Evolutionary conservation across 257 asterid species (phyloP), one percentile per base, ranked within the genome.

Genomic region (Henckelia pumila): DNA sequence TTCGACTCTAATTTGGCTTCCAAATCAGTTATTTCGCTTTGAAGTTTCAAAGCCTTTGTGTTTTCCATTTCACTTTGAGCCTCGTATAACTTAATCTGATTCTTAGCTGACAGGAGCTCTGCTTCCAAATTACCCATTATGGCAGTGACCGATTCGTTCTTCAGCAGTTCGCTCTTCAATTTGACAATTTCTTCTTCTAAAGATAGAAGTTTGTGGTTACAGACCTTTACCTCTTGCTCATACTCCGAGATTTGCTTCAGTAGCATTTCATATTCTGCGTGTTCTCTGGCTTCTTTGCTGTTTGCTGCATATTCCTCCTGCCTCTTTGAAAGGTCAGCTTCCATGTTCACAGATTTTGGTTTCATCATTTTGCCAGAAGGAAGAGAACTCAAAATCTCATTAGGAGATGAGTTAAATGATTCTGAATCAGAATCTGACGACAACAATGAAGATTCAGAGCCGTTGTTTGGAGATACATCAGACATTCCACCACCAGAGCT

Each of bases 391-490:
- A 59, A 49, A 47, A 63, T 67, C 44, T 63, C 83, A 56, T 52
- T 21, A 22, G 78, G 66, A 69, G 86, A 77, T 10, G 75, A 66
- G 68, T 73, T 57, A 30, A 44, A 85, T 30, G 91, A 76, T 59
- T 87, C 98, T 10, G 88, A 77, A 76, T 92, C 98, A 56, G 91
- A 89, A 77, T 89, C 96, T 2, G 95, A 82, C 24, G 88, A 89
- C 70, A 78, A 19, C 28, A 67, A 20, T 32, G 88, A 82, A 67
- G 78, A 85, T 58, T 83, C 80, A 44, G 85, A 86, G 68, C 78
- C 84, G 68, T 67, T 87, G 37, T 78, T 73, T 50, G 76, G 84
- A 49, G 91, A 85, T 26, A 59, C 57, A 35, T 76, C 83, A 1
- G 84, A 91, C 68, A 73, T 79, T 61, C 84, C 86, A 66, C 87